Conservation (phyloP, 441 rosid species). For the Oxalis stricta region DNA sequence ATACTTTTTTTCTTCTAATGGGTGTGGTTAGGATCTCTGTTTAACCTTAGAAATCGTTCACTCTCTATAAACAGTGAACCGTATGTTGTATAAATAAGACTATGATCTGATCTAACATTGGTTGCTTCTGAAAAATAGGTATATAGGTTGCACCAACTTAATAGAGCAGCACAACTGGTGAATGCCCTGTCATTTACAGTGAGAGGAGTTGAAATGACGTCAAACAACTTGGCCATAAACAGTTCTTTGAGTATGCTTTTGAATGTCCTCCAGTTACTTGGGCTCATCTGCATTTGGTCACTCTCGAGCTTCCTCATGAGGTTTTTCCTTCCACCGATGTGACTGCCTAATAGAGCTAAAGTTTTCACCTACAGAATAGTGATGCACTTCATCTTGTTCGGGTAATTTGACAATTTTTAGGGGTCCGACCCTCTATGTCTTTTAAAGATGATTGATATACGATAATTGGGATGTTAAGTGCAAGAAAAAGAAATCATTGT, state of each 20-base stretch:
- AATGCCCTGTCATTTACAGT: slow-evolving; percentile 84
- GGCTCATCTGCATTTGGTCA: slow-evolving; percentile 87
- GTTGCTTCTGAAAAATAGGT: slow-evolving; percentile 35
- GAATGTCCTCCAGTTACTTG: slow-evolving; percentile 82
- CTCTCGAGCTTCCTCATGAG: slow-evolving; percentile 90
- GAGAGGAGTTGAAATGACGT: slow-evolving; percentile 77
- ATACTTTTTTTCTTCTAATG: slow-evolving; percentile 1
- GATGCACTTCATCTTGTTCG: slow-evolving; percentile 4
- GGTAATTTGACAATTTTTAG: neutral
- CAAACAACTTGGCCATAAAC: slow-evolving; percentile 79
- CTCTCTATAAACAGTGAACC: no score
- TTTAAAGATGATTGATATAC: slow-evolving; percentile 11
- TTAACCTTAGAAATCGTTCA: no score
- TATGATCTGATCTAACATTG: neutral
- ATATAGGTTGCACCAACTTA: slow-evolving; percentile 90
- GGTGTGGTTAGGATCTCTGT: no score
- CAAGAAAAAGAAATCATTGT: neutral
- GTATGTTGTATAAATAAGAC: no score
- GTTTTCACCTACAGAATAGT: slow-evolving; percentile 7
- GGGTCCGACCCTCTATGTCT: neutral
- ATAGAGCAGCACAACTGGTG: slow-evolving; percentile 89
- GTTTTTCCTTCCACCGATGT: slow-evolving; percentile 33
- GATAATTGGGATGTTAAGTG: slow-evolving; percentile 4
- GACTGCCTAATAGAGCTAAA: slow-evolving; percentile 16
- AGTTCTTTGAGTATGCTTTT: slow-evolving; percentile 66